Conservation (phyloP, 1,284 basidiomycete genomes). For the Peniophora sp. region DNA sequence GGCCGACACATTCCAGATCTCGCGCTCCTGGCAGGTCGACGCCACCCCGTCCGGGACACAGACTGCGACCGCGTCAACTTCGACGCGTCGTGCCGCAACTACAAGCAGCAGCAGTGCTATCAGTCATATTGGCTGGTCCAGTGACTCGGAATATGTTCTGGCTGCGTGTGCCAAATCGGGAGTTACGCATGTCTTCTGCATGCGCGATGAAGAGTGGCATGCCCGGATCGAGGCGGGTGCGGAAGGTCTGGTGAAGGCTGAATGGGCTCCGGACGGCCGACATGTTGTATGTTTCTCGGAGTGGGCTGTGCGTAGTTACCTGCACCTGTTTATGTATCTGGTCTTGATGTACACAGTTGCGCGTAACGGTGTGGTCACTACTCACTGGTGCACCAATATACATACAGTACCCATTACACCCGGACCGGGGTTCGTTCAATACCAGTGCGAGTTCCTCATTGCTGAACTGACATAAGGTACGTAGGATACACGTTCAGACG, state of each 20-base stretch:
- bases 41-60: constrained; percentile 38
- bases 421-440: constrained; percentile 52
- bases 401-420: constrained; percentile 73
- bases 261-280: constrained; percentile 80
- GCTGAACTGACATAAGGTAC: constrained; percentile 3
- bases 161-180: constrained; percentile 62
- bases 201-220: constrained; percentile 67
- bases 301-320: constrained; percentile 67
- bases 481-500: constrained; percentile 72
- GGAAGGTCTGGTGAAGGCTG: constrained; percentile 77
- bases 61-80: constrained; percentile 19
- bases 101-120: constrained; percentile 27
- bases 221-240: constrained; percentile 68
- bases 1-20: constrained; percentile 69
- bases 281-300: constrained; percentile 82
- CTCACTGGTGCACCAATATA: constrained; percentile 61
- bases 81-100: constrained; percentile 14
- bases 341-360: constrained; percentile 44
- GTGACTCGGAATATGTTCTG: constrained; percentile 75
- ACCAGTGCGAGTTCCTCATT: background rate
- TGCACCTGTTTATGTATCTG: background rate
- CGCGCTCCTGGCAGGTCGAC: constrained; percentile 62
- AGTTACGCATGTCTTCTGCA: constrained; percentile 62
- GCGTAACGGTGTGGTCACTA: constrained; percentile 77
- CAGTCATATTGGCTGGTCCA: constrained; percentile 75